Conservation (phyloP, 164 flowering plant species). For the Aristolochia contorta region DNA sequence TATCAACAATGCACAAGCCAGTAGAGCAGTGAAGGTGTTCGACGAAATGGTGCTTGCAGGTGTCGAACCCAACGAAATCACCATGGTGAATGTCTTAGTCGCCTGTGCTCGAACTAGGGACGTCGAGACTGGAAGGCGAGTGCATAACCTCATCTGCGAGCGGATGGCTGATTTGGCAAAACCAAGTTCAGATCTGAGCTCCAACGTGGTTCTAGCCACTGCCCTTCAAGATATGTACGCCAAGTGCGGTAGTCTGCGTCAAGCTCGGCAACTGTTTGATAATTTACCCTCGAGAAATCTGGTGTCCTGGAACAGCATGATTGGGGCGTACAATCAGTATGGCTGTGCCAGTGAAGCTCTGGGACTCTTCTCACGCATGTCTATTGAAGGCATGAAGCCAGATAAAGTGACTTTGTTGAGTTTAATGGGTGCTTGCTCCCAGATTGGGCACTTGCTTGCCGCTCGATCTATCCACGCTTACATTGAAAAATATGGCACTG, state of each 20-base stretch:
- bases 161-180: constrained; percentile 7
- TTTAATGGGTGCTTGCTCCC: constrained; percentile 18
- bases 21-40: constrained; percentile 14
- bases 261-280: constrained; percentile 12
- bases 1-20: constrained; percentile 8
- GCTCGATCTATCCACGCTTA: constrained; percentile 22
- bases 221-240: constrained; percentile 26
- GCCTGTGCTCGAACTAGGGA: constrained; percentile 23
- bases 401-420: constrained; percentile 19
- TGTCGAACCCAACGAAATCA: constrained; percentile 19
- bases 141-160: constrained; percentile 10
- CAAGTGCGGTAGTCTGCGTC: constrained; percentile 19
- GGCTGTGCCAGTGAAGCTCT: constrained; percentile 14
- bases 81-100: constrained; percentile 21
- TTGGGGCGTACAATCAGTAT: constrained; percentile 20
- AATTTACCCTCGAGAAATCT: constrained; percentile 20
- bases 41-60: constrained; percentile 12
- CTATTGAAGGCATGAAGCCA: constrained; percentile 8
- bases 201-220: constrained; percentile 16
- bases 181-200: neutral
- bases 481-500: constrained; percentile 10
- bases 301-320: constrained; percentile 23
- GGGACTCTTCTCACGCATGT: constrained; percentile 17
- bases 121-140: constrained; percentile 17
- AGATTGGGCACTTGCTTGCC: constrained; percentile 11